Evolutionary conservation across 148 eudicot genomes (phyloP).

Genomic region (Chenopodium quinoa): DNA sequence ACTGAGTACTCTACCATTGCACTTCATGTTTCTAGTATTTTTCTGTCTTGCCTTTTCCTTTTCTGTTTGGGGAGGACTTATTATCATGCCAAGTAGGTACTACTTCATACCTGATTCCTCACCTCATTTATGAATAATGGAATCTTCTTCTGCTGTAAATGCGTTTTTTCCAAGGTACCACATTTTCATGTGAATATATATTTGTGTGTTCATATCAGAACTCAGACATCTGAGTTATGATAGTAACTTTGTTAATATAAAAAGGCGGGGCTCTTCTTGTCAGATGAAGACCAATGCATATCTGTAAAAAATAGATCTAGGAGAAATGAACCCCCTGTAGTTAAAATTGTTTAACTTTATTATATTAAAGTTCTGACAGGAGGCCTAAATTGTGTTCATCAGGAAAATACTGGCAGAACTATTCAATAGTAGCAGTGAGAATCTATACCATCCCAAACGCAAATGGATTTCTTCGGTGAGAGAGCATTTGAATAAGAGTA

Average conservation of each 20-base stretch:
- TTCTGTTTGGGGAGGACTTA: not conserved
- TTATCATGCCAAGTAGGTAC: not conserved
- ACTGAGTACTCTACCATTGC: not conserved
- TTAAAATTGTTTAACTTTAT: not conserved
- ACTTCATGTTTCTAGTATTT: not conserved
- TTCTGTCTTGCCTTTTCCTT: not conserved
- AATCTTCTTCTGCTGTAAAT: not conserved
- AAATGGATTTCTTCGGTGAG: constrained; percentile 71
- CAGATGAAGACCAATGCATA: not conserved
- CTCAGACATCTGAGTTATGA: not conserved
- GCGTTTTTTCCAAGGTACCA: not conserved
- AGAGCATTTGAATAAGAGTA: constrained; percentile 76
- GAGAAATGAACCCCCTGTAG: not conserved
- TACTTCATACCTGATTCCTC: not conserved
- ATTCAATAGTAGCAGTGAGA: constrained; percentile 52
- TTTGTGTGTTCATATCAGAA: not conserved
- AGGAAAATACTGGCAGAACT: constrained; percentile 75
- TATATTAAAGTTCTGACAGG: not conserved
- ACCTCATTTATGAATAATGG: not conserved
- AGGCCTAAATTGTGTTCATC: constrained; percentile 20
- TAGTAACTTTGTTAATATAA: not conserved
- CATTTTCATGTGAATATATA: too few species aligned
- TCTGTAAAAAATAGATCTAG: not conserved
- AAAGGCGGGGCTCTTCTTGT: not conserved
- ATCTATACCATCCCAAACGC: constrained; percentile 67